These are phyloP conservation scores for Metschnikowia koreensis DNA, from an alignment of 805 yeast species.

Conservation along the genomic window DNA sequence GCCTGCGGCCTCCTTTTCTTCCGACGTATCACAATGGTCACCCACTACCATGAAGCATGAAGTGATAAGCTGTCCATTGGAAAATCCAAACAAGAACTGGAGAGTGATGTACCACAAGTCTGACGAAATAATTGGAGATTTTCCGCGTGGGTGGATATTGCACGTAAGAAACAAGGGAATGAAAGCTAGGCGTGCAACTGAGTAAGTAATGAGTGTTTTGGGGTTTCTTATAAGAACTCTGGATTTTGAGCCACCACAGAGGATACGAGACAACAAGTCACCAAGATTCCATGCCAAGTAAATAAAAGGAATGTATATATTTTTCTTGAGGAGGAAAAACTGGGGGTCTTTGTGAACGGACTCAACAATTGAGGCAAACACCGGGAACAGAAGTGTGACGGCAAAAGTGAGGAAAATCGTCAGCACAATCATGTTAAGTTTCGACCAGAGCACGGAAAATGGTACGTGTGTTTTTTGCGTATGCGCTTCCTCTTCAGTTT, in stretches of 20 bases:
- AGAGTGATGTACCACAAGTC: conserved; percentile 66
- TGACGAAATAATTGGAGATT: conserved; percentile 43
- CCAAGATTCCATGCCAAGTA: conserved; percentile 88
- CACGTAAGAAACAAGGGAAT: conserved; percentile 74
- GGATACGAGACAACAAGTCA: conserved; percentile 74
- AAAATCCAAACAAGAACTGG: conserved; percentile 78
- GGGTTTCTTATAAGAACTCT: conserved; percentile 40
- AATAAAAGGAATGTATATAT: conserved; percentile 65
- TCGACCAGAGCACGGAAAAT: conserved; percentile 56
- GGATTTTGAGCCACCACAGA: conserved; percentile 48
- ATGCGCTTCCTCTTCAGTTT: conserved; percentile 5
- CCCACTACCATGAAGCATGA: conserved; percentile 78
- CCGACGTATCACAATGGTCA: conserved; percentile 53
- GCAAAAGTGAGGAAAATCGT: conserved; percentile 74
- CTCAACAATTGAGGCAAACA: conserved; percentile 73
- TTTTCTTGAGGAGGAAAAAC: conserved; percentile 43
- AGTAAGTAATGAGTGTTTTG: conserved; percentile 47
- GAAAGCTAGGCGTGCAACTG: conserved; percentile 54
- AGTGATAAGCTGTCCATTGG: conserved; percentile 84
- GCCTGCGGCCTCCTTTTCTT: conserved; percentile 88
- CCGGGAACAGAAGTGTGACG: conserved; percentile 79
- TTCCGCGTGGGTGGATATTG: conserved; percentile 46
- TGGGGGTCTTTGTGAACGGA: conserved; percentile 39
- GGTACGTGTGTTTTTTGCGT: conserved; percentile 48
- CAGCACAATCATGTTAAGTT: conserved; percentile 60